Evolutionary conservation across 148 eudicot genomes (phyloP).

Genomic region (Nepenthes mirabilis): DNA sequence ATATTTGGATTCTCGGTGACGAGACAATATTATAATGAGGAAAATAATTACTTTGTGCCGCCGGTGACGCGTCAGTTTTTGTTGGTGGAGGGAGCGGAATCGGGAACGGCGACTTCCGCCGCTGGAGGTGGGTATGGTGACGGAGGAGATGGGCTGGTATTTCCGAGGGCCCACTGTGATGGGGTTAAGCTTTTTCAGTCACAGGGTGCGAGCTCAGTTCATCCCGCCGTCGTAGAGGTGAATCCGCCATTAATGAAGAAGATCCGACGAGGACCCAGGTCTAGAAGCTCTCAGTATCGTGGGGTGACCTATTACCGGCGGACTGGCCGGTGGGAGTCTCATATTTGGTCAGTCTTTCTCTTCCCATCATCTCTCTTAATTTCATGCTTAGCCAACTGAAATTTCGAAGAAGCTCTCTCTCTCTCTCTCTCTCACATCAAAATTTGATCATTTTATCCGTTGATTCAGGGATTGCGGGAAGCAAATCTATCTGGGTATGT

Average conservation of each 20-base stretch:
- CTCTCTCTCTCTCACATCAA: background rate
- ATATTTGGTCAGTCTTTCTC: conserved; percentile 45
- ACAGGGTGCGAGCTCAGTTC: conserved; percentile 7
- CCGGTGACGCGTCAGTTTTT: conserved; percentile 87
- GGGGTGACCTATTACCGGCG: conserved; percentile 92
- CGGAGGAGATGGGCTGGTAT: conserved; percentile 5
- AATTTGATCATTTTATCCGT: background rate
- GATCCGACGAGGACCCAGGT: conserved; percentile 90
- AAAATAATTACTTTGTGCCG: background rate
- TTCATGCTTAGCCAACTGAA: background rate
- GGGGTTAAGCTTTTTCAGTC: conserved; percentile 56
- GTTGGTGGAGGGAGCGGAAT: conserved; percentile 35
- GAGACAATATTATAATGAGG: background rate
- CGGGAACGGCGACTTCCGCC: conserved; percentile 5
- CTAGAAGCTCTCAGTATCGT: conserved; percentile 84
- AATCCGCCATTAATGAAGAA: conserved; percentile 39
- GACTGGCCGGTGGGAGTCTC: conserved; percentile 99
- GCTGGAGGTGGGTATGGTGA: background rate
- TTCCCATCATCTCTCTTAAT: background rate
- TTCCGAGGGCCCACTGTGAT: conserved; percentile 73
- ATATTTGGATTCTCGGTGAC: conserved; percentile 59
- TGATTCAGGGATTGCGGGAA: conserved; percentile 95
- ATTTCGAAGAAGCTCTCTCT: background rate
- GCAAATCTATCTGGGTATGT: conserved; percentile 89
- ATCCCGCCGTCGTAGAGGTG: conserved; percentile 9